Conservation (phyloP, 257 asterid genomes). For the Fraxinus pennsylvanica region DNA sequence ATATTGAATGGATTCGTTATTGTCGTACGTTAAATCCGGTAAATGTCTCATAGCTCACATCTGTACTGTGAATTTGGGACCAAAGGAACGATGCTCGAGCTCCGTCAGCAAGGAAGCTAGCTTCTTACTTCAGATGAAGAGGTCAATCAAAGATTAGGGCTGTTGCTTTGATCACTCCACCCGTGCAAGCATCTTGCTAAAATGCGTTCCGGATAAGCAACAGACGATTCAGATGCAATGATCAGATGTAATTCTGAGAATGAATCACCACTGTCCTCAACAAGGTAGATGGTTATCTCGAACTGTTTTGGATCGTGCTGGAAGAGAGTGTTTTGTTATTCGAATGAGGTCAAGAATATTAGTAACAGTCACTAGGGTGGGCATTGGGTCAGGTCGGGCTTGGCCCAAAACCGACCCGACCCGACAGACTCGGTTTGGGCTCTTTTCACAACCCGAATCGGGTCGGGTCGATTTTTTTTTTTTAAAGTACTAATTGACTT, state of each 20-base stretch:
- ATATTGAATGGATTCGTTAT: constrained; percentile 92
- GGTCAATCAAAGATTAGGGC: constrained; percentile 42
- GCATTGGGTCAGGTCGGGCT: too few relatives aligned
- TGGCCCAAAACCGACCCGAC: neutral
- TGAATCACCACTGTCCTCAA: constrained; percentile 82
- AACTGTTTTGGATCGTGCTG: constrained; percentile 87
- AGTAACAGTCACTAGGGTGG: too few relatives aligned
- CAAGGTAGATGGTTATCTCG: constrained; percentile 92
- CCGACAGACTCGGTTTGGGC: too few relatives aligned
- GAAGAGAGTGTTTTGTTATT: constrained; percentile 81
- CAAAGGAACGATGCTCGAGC: constrained; percentile 68
- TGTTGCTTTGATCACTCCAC: constrained; percentile 82
- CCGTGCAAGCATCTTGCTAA: constrained; percentile 79
- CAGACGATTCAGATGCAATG: constrained; percentile 93
- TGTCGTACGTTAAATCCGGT: constrained; percentile 56
- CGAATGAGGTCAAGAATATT: constrained; percentile 63
- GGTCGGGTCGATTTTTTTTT: too few relatives aligned
- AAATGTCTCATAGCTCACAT: constrained; percentile 23
- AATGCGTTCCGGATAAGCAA: constrained; percentile 87
- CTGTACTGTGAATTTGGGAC: constrained; percentile 88
- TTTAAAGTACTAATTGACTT: too few relatives aligned
- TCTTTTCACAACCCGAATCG: too few relatives aligned
- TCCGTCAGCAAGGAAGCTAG: constrained; percentile 55
- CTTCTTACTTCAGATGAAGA: constrained; percentile 60
- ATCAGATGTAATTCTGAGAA: constrained; percentile 77